Conservation (phyloP, 1,284 basidiomycete genomes). For the Pascua guehoae region DNA sequence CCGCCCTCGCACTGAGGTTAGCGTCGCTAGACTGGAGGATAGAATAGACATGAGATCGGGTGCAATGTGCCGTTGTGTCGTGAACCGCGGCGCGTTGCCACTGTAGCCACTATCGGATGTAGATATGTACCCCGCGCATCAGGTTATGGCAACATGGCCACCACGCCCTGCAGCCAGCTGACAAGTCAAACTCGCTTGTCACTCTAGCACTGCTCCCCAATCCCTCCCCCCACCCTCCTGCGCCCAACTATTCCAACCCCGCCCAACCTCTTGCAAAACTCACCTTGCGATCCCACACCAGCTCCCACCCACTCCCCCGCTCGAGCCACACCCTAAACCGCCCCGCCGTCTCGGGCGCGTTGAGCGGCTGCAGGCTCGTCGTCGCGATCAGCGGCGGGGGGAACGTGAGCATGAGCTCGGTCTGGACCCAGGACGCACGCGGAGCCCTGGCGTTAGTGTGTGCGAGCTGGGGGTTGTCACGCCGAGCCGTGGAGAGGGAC, state of each 20-base stretch:
- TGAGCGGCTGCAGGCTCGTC: conserved; percentile 70
- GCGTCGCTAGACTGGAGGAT: not conserved
- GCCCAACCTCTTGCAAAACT: conserved; percentile 2
- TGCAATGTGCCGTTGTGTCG: no score
- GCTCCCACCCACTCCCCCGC: conserved; percentile 37
- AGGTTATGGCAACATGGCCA: no score
- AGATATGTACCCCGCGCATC: not conserved
- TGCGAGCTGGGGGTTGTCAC: conserved; percentile 12
- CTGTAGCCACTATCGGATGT: no score
- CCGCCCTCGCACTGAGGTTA: conserved; percentile 69
- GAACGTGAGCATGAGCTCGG: conserved; percentile 83
- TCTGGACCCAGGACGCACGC: conserved; percentile 81
- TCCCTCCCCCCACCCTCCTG: no score
- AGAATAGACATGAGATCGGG: not conserved
- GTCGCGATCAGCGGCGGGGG: conserved; percentile 65
- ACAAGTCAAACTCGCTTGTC: no score
- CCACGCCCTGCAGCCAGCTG: no score
- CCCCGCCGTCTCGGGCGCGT: conserved; percentile 74
- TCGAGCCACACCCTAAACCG: conserved; percentile 83
- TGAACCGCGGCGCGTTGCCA: no score
- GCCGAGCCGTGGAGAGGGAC: conserved; percentile 7
- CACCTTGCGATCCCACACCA: conserved; percentile 50
- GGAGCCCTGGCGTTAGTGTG: conserved; percentile 52
- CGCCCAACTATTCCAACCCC: not conserved
- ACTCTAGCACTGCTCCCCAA: no score